These are phyloP conservation scores for Asclepias syriaca DNA, from an alignment of 257 asterid species.

Conservation along the genomic window DNA sequence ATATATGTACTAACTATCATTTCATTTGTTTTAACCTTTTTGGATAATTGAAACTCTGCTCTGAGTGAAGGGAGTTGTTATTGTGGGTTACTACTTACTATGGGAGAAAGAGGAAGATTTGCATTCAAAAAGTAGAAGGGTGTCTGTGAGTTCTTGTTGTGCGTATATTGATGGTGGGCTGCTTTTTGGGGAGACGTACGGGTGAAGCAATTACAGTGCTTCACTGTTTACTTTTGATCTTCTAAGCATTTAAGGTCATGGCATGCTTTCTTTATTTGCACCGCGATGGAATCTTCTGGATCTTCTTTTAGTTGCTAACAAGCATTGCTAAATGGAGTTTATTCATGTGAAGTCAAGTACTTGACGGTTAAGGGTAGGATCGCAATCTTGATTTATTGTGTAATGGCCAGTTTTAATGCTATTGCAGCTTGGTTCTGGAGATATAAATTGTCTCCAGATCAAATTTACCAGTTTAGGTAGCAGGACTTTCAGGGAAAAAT, in stretches of 20 bases:
- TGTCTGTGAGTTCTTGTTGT: conserved; percentile 13
- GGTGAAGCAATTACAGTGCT: conserved; percentile 40
- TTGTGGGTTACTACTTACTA: background rate
- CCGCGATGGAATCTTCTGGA: conserved; percentile 54
- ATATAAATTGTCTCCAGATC: conserved; percentile 23
- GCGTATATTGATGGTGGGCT: conserved; percentile 46
- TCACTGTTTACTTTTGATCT: conserved; percentile 18
- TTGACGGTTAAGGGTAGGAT: conserved; percentile 22
- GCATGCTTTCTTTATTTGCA: conserved; percentile 20
- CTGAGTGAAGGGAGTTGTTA: background rate
- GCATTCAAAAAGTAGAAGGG: conserved; percentile 7
- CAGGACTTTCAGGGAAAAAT: conserved; percentile 5
- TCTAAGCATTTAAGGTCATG: conserved; percentile 18
- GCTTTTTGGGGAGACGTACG: conserved; percentile 45
- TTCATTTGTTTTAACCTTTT: background rate
- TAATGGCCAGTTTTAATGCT: conserved; percentile 24
- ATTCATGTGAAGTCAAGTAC: conserved; percentile 15
- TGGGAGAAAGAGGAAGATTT: background rate
- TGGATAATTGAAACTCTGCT: conserved; percentile 3
- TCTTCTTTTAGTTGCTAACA: conserved; percentile 28
- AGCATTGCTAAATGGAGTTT: conserved; percentile 32
- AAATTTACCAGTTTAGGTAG: conserved; percentile 20
- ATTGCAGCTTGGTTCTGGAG: conserved; percentile 23
- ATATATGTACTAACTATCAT: background rate
- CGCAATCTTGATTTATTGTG: conserved; percentile 19